These are phyloP conservation scores for Candida piceae DNA, from an alignment of 805 yeast genomes.

Conservation along the genomic window DNA sequence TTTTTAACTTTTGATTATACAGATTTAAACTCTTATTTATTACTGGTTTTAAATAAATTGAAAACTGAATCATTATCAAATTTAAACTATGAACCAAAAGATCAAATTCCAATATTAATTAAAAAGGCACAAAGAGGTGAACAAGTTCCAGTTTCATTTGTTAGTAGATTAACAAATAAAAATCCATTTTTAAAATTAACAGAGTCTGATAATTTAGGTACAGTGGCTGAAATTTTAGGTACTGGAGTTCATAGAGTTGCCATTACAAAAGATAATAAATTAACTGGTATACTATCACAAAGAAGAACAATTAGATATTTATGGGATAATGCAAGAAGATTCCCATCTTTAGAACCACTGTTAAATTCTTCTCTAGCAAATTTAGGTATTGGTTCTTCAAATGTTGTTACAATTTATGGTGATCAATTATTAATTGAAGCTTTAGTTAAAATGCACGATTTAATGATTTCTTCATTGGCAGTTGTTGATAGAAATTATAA, in stretches of 20 bases:
- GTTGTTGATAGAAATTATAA: conserved; percentile 77
- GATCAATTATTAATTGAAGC: conserved; percentile 88
- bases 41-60: conserved; percentile 76
- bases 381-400: conserved; percentile 64
- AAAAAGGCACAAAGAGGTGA: conserved; percentile 76
- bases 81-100: conserved; percentile 29
- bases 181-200: conserved; percentile 80
- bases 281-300: conserved; percentile 86
- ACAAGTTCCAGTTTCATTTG: conserved; percentile 88
- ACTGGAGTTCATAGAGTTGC: conserved; percentile 94
- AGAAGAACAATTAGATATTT: conserved; percentile 77
- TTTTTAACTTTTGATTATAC: conserved; percentile 89
- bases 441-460: conserved; percentile 73
- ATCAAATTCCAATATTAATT: conserved; percentile 38
- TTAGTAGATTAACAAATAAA: conserved; percentile 77
- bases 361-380: conserved; percentile 65
- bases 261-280: conserved; percentile 48
- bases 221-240: conserved; percentile 85
- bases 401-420: conserved; percentile 78
- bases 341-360: conserved; percentile 73
- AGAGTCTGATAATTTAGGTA: conserved; percentile 60
- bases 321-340: conserved; percentile 90
- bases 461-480: conserved; percentile 85
- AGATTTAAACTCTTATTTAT: conserved; percentile 80
- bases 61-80: conserved; percentile 33